These are phyloP conservation scores for Phlyctochytrium bullatum DNA, from an alignment of 192 early-diverging fungal species.

Conservation along the genomic window DNA sequence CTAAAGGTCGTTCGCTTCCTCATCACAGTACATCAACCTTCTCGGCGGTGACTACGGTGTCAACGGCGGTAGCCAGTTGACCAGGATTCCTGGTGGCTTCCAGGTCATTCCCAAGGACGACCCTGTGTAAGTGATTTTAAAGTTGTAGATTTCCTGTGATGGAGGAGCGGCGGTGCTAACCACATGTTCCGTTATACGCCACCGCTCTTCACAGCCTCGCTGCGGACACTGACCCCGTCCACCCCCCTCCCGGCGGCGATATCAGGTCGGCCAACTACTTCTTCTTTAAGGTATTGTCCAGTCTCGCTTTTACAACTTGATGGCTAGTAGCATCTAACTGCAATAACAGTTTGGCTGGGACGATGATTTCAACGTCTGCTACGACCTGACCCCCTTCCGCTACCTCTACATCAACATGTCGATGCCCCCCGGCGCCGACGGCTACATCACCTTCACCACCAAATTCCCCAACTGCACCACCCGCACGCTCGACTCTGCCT, in stretches of 20 bases:
- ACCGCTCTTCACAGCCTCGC: no score
- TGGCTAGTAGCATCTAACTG: no score
- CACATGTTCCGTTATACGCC: no score
- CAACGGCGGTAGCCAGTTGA: neutral
- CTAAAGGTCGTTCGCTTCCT: neutral
- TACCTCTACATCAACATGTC: neutral
- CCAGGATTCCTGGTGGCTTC: neutral
- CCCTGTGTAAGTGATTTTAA: neutral
- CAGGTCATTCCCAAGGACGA: neutral
- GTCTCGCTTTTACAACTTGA: no score
- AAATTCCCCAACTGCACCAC: neutral
- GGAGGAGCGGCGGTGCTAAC: no score
- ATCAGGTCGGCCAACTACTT: neutral
- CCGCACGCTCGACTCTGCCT: neutral
- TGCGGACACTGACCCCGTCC: neutral
- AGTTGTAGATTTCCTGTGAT: no score
- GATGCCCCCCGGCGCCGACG: neutral
- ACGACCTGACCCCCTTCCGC: neutral
- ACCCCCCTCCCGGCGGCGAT: neutral
- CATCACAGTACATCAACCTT: slow-evolving; percentile 1
- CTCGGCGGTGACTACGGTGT: neutral
- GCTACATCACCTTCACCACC: neutral
- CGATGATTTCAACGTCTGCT: neutral
- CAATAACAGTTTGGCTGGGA: neutral
- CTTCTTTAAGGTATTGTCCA: no score